A percentile compares a stretch with the other conserved stretches of the same genome.
Evolutionary conservation across 805 yeast species (phyloP).

Genomic region (Spathaspora hagerdaliae): DNA sequence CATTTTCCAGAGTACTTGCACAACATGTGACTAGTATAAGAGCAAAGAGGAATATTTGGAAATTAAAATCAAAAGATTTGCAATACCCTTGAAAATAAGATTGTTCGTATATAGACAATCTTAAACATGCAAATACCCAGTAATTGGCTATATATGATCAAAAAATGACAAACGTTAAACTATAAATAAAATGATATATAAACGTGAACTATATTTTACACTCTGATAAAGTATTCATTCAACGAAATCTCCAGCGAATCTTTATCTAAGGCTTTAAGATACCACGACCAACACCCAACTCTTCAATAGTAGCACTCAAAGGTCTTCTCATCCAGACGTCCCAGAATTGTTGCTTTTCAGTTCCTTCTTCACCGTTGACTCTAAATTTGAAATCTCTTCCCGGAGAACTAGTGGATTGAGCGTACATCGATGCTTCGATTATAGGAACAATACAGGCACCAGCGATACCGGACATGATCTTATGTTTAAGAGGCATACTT

Average conservation of each 20-base stretch:
- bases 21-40: no score
- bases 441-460: constrained; percentile 38
- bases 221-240: background rate
- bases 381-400: constrained; percentile 36
- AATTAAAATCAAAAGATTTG: no score
- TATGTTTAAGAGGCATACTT: constrained; percentile 39
- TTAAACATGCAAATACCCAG: no score
- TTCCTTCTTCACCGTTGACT: constrained; percentile 35
- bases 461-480: constrained; percentile 35
- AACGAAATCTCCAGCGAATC: background rate
- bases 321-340: constrained; percentile 80
- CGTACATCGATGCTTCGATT: constrained; percentile 36
- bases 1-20: no score
- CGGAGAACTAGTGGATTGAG: constrained; percentile 37
- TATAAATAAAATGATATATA: background rate
- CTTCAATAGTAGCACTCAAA: constrained; percentile 70
- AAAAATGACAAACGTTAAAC: background rate
- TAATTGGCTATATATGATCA: no score
- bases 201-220: background rate
- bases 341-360: constrained; percentile 59
- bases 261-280: constrained; percentile 35
- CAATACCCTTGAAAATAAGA: no score
- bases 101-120: no score
- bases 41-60: no score
- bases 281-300: constrained; percentile 68